These are phyloP conservation scores for Neoascochyta sp. DNA, from an alignment of 2,329 filamentous ascomycete species.

Conservation along the genomic window DNA sequence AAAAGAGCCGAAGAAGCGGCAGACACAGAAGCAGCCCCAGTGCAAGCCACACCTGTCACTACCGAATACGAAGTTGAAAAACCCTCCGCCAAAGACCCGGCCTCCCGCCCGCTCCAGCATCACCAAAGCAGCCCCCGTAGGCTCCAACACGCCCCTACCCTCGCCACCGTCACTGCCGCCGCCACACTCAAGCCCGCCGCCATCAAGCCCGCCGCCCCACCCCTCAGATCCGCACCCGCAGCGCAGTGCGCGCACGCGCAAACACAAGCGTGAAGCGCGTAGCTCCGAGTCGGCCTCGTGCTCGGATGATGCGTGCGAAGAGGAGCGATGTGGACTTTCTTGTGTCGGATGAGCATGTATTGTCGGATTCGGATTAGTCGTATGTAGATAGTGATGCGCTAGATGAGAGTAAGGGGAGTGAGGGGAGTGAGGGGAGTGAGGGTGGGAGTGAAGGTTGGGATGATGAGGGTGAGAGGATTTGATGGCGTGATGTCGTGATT, in stretches of 20 bases:
- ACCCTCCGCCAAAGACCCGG: background rate
- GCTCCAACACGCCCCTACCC: background rate
- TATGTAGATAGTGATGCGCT: conserved; percentile 1
- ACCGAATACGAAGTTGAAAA: background rate
- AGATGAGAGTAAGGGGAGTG: background rate
- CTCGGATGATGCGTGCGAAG: conserved; percentile 2
- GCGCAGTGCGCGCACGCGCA: background rate
- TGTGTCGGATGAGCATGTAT: conserved; percentile 1
- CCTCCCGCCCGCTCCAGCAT: background rate
- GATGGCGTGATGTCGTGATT: background rate
- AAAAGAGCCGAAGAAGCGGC: background rate
- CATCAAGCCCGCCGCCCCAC: background rate
- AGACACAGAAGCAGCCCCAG: background rate
- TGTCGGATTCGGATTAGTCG: conserved; percentile 1
- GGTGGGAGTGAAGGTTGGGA: background rate
- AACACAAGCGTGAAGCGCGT: background rate
- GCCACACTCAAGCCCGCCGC: background rate
- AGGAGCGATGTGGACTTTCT: conserved; percentile 4
- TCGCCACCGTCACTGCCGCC: background rate
- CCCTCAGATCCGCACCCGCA: background rate
- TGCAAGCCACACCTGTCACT: background rate
- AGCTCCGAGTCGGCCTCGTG: conserved; percentile 1
- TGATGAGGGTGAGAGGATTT: background rate
- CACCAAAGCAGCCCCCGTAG: background rate
- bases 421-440: too few species aligned